Percentiles rank a stretch among this genome's conserved stretches.
These are phyloP conservation scores for Colletotrichum tofieldiae DNA, from an alignment of 2,329 filamentous ascomycete genomes.

Conservation along the genomic window DNA sequence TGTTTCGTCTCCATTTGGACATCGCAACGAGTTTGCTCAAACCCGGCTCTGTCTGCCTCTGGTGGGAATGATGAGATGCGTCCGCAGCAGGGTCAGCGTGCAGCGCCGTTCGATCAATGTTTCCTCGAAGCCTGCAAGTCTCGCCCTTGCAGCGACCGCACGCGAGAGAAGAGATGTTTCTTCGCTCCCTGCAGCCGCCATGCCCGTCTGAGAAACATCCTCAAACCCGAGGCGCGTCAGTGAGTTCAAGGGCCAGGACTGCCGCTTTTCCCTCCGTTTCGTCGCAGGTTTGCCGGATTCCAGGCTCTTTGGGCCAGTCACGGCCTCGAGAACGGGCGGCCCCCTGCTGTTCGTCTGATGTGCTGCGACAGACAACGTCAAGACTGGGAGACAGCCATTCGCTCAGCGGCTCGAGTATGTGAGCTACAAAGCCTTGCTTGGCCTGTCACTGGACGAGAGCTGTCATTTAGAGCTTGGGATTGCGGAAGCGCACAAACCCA, in stretches of 20 bases:
- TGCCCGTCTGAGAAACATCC: constrained; percentile 37
- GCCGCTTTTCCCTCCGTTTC: constrained; percentile 37
- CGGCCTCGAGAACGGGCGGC: constrained; percentile 31
- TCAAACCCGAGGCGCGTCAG: constrained; percentile 22
- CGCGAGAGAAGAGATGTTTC: constrained; percentile 39
- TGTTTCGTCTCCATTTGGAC: constrained; percentile 25
- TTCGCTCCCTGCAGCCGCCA: constrained; percentile 37
- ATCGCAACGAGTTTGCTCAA: constrained; percentile 11
- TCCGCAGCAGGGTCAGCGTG: neutral
- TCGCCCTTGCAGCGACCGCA: constrained; percentile 39
- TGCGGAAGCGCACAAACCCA: constrained; percentile 29
- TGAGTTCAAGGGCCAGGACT: constrained; percentile 24
- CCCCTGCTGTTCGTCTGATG: constrained; percentile 42
- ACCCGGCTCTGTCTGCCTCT: constrained; percentile 4
- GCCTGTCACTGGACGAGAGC: constrained; percentile 39
- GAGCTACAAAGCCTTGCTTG: constrained; percentile 14
- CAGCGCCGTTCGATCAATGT: neutral
- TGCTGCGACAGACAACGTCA: constrained; percentile 41
- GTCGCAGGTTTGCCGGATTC: constrained; percentile 35
- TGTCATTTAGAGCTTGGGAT: constrained; percentile 31
- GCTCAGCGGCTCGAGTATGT: constrained; percentile 26
- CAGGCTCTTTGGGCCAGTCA: constrained; percentile 41
- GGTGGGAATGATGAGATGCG: constrained; percentile 3
- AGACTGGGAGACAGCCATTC: constrained; percentile 31
- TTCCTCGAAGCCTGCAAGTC: constrained; percentile 30